Evolutionary conservation across 2,329 filamentous ascomycete species (phyloP).

Genomic region (Cordyceps tenuipes): DNA sequence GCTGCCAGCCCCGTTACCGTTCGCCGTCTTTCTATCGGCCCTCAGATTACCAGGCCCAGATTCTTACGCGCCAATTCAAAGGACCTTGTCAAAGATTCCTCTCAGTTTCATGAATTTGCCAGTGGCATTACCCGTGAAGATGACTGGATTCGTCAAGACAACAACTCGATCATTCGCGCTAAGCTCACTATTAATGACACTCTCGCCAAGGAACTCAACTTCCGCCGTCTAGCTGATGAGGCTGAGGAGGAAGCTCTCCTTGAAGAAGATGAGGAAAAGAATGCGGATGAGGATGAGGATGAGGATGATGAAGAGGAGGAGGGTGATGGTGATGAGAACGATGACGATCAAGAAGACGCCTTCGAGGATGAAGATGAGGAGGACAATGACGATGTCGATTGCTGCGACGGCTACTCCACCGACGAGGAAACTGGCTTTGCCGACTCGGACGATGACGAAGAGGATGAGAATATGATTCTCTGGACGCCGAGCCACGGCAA

Average conservation of each 20-base stretch:
- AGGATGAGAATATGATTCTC: conserved; percentile 55
- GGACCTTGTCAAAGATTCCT: conserved; percentile 47
- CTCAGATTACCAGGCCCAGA: conserved; percentile 26
- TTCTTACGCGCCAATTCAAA: conserved; percentile 43
- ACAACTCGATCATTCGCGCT: conserved; percentile 51
- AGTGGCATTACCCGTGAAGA: conserved; percentile 74
- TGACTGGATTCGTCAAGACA: conserved; percentile 71
- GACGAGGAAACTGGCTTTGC: conserved; percentile 62
- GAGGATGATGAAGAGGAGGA: conserved; percentile 34
- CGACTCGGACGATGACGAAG: conserved; percentile 56
- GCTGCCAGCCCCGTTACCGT: conserved; percentile 17
- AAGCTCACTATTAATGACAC: conserved; percentile 87
- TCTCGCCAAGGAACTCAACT: conserved; percentile 78
- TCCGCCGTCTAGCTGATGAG: conserved; percentile 78
- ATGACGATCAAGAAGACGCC: conserved; percentile 30
- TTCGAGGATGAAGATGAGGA: conserved; percentile 41
- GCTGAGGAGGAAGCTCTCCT: conserved; percentile 80
- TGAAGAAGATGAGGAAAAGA: conserved; percentile 56
- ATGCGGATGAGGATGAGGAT: conserved; percentile 34
- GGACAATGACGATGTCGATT: conserved; percentile 40
- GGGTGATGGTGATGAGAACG: conserved; percentile 38
- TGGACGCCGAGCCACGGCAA: conserved; percentile 43
- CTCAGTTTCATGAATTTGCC: conserved; percentile 83
- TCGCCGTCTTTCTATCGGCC: conserved; percentile 18
- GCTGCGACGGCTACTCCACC: conserved; percentile 65